Percentiles rank a stretch among this genome's conserved stretches.
Evolutionary conservation across 176 grass and related monocot genomes (phyloP).

Genomic region (Oryza meridionalis): DNA sequence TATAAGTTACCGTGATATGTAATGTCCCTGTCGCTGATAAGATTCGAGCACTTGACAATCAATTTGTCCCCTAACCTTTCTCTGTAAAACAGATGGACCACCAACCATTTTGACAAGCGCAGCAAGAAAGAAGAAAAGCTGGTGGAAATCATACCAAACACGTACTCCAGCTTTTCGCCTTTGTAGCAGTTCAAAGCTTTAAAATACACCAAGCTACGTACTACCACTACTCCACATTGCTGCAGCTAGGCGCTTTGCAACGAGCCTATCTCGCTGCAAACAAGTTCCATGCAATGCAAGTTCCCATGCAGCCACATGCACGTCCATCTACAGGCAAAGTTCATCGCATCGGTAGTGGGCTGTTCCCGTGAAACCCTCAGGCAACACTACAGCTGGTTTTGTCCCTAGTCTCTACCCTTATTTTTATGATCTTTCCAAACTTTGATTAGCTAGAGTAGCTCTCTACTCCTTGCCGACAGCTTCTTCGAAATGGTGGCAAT

Average conservation of each 20-base stretch:
- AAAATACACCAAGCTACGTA: slow-evolving; percentile 36
- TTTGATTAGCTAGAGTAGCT: neutral
- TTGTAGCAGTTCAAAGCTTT: slow-evolving; percentile 52
- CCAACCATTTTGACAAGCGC: slow-evolving; percentile 35
- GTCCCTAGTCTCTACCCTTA: slow-evolving; percentile 25
- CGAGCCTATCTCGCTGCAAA: neutral
- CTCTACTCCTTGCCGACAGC: slow-evolving; percentile 15
- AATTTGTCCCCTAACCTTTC: slow-evolving; percentile 43
- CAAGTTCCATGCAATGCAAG: slow-evolving; percentile 48
- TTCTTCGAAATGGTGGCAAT: slow-evolving; percentile 26
- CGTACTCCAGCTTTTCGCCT: slow-evolving; percentile 41
- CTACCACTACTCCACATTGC: neutral
- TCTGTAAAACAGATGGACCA: slow-evolving; percentile 45
- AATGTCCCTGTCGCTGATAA: slow-evolving; percentile 12
- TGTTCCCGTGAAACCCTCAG: slow-evolving; percentile 37
- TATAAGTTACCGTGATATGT: slow-evolving; percentile 38
- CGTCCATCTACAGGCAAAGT: slow-evolving; percentile 35
- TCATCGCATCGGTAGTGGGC: slow-evolving; percentile 16
- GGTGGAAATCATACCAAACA: slow-evolving; percentile 30
- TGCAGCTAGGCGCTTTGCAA: slow-evolving; percentile 8
- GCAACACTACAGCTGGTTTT: slow-evolving; percentile 35
- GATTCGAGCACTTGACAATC: slow-evolving; percentile 34
- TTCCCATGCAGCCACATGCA: slow-evolving; percentile 50
- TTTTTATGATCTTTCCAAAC: slow-evolving; percentile 6
- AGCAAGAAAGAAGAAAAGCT: slow-evolving; percentile 9